phyloP scores from a whole-genome alignment of 768 basidiomycete species.

The Glaciozyma antarctica region DNA sequence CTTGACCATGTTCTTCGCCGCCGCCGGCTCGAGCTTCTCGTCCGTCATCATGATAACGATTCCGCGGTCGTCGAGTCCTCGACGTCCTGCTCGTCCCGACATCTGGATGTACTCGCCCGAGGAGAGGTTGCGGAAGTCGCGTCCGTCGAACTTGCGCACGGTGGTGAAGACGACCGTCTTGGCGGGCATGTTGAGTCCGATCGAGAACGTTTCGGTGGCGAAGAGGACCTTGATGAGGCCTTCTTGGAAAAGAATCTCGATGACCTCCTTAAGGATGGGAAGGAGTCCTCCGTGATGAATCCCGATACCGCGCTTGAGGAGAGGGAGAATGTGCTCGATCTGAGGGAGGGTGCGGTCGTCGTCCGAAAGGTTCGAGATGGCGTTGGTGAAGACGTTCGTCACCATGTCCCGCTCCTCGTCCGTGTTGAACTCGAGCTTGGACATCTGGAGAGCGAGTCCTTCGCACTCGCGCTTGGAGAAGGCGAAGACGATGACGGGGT shows the following conservation, averaged over 20 bases:
- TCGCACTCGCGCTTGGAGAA: slow-evolving; percentile 99
- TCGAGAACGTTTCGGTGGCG: slow-evolving; percentile 97
- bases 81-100: slow-evolving; percentile 94
- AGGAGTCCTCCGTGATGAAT: slow-evolving; percentile 97
- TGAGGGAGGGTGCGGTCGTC: slow-evolving; percentile 86
- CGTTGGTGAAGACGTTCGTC: slow-evolving; percentile 82
- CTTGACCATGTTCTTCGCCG: slow-evolving; percentile 94
- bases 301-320: slow-evolving; percentile 88
- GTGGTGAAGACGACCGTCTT: slow-evolving; percentile 98
- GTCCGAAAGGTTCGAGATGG: slow-evolving; percentile 74
- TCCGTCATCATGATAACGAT: slow-evolving; percentile 99
- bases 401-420: slow-evolving; percentile 84
- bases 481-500: slow-evolving; percentile 95
- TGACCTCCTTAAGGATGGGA: slow-evolving; percentile 95
- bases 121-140: slow-evolving; percentile 83
- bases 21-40: slow-evolving; percentile 84
- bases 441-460: slow-evolving; percentile 74
- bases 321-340: slow-evolving; percentile 80
- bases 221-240: slow-evolving; percentile 96
- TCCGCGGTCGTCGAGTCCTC: slow-evolving; percentile 95
- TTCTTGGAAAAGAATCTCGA: slow-evolving; percentile 97
- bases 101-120: slow-evolving; percentile 96
- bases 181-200: slow-evolving; percentile 95
- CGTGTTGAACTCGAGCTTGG: slow-evolving; percentile 92
- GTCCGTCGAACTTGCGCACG: slow-evolving; percentile 91